Conservation (phyloP, 345 rosid genomes). For the Linum tenue region DNA sequence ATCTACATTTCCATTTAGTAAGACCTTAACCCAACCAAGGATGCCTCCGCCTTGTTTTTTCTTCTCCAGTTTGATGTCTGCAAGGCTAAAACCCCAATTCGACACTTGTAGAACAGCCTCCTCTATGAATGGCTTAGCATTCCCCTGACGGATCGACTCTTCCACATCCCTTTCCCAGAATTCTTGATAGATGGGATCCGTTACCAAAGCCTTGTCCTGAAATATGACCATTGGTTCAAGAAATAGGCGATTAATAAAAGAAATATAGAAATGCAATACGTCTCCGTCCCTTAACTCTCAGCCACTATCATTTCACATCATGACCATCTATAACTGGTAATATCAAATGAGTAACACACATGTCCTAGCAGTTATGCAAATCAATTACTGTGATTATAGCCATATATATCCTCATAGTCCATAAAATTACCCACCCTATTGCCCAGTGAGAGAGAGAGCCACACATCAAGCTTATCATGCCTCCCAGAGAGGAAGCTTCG, state of each 20-base stretch:
- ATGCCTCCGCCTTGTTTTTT: constrained; percentile 37
- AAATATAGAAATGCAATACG: too few species aligned
- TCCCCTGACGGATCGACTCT: constrained; percentile 57
- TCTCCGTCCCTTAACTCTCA: too few species aligned
- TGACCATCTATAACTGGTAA: too few species aligned
- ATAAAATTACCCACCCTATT: constrained; percentile 35
- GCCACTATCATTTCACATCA: too few species aligned
- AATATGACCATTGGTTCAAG: constrained; percentile 4
- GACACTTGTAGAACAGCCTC: constrained; percentile 59
- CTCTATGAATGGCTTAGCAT: constrained; percentile 51
- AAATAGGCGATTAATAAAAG: too few species aligned
- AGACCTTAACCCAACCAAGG: constrained; percentile 27
- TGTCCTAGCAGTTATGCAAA: too few species aligned
- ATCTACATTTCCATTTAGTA: constrained; percentile 29
- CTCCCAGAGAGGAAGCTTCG: constrained; percentile 52
- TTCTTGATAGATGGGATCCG: constrained; percentile 62
- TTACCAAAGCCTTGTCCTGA: constrained; percentile 56
- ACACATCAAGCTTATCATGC: constrained; percentile 53
- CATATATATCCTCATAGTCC: too few species aligned
- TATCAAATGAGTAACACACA: too few species aligned
- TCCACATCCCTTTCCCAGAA: constrained; percentile 74
- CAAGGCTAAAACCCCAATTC: constrained; percentile 62
- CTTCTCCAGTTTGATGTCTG: constrained; percentile 50
- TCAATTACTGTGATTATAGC: too few species aligned
- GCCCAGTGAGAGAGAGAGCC: constrained; percentile 53